phyloP scores from a whole-genome alignment of 805 yeast genomes.

The Pichia cabralensis region DNA sequence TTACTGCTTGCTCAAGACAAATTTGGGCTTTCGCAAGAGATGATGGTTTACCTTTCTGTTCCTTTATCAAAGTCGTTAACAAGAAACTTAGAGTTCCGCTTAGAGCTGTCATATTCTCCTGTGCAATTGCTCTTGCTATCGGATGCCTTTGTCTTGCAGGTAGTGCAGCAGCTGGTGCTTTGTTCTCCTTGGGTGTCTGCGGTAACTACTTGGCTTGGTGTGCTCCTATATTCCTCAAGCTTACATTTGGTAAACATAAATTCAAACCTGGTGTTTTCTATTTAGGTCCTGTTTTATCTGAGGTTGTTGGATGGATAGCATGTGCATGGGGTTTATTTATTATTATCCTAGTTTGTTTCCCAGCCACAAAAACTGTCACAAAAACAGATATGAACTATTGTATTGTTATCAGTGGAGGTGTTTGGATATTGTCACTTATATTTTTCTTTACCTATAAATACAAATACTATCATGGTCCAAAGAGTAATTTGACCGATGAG shows the following conservation, averaged over 20 bases:
- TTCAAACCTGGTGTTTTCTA: slow-evolving; percentile 57
- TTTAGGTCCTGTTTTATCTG: slow-evolving; percentile 41
- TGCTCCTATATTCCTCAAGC: slow-evolving; percentile 42
- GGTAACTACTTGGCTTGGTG: slow-evolving; percentile 56
- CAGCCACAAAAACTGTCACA: slow-evolving; percentile 30
- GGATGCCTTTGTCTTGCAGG: slow-evolving; percentile 50
- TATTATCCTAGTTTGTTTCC: slow-evolving; percentile 50
- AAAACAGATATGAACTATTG: slow-evolving; percentile 29
- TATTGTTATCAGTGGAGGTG: slow-evolving; percentile 25
- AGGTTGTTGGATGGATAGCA: slow-evolving; percentile 35
- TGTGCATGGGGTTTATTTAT: slow-evolving; percentile 39
- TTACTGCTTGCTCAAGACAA: slow-evolving; percentile 59
- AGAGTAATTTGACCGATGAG: slow-evolving; percentile 14
- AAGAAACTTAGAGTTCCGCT: slow-evolving; percentile 46
- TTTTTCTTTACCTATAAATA: slow-evolving; percentile 18
- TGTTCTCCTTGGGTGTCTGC: slow-evolving; percentile 50
- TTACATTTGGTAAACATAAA: slow-evolving; percentile 35
- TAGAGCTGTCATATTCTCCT: slow-evolving; percentile 47
- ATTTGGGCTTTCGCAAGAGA: slow-evolving; percentile 71
- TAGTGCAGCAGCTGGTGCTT: slow-evolving; percentile 49
- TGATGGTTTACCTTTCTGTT: slow-evolving; percentile 55
- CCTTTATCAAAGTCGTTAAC: slow-evolving; percentile 44
- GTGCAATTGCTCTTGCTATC: slow-evolving; percentile 34
- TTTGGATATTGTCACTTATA: slow-evolving; percentile 18
- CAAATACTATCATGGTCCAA: slow-evolving; percentile 21